phyloP scores from a whole-genome alignment of 1,284 basidiomycete genomes.

The Ceratobasidium sp. region DNA sequence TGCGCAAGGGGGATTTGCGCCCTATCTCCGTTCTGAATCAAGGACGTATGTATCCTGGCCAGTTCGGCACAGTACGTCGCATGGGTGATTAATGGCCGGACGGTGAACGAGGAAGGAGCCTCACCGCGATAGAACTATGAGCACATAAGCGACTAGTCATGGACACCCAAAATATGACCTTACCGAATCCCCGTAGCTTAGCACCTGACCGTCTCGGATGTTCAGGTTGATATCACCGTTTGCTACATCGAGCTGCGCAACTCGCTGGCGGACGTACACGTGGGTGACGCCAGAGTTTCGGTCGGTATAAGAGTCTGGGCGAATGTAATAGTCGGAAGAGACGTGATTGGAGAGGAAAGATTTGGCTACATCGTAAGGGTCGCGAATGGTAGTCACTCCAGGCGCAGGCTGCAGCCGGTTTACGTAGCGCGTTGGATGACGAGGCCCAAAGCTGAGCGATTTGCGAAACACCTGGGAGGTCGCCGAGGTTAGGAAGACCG shows the following conservation, averaged over 20 bases:
- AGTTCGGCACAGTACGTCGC: conserved; percentile 4
- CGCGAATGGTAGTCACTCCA: no score
- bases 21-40: neutral
- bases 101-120: conserved; percentile 51
- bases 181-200: conserved; percentile 86
- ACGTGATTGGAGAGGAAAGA: conserved; percentile 47
- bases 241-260: conserved; percentile 85
- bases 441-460: no score
- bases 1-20: conserved; percentile 29
- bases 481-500: no score
- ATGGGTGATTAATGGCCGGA: neutral
- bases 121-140: conserved; percentile 74
- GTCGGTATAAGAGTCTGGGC: conserved; percentile 89
- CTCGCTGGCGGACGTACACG: conserved; percentile 82
- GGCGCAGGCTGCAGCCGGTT: no score
- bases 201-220: conserved; percentile 76
- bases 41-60: neutral
- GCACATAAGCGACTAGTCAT: neutral
- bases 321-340: conserved; percentile 67
- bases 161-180: conserved; percentile 48
- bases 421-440: no score
- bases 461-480: no score
- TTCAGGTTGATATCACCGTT: conserved; percentile 93
- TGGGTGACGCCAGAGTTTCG: conserved; percentile 84
- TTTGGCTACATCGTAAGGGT: no score